These are phyloP conservation scores for Brettanomyces anomalus DNA, from an alignment of 805 yeast genomes.

Conservation along the genomic window DNA sequence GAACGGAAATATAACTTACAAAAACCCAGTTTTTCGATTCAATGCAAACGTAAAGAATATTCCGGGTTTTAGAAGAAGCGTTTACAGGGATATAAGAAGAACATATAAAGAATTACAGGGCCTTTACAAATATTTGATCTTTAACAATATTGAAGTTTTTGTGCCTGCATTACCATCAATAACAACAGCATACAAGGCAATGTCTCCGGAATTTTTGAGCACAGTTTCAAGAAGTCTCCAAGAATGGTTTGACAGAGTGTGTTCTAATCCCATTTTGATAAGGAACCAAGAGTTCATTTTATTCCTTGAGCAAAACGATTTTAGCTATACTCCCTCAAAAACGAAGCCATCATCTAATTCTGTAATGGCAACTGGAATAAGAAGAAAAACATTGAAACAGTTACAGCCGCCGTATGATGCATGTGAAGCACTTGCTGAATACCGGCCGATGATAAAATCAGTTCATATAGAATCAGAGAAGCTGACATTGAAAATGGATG, in stretches of 20 bases:
- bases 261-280: constrained; percentile 67
- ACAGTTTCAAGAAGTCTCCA: constrained; percentile 57
- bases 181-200: constrained; percentile 70
- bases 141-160: constrained; percentile 84
- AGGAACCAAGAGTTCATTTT: constrained; percentile 83
- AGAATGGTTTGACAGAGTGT: constrained; percentile 75
- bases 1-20: constrained; percentile 44
- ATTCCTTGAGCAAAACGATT: constrained; percentile 39
- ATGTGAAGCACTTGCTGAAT: constrained; percentile 66
- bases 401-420: constrained; percentile 89
- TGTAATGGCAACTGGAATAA: constrained; percentile 72
- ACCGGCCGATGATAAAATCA: constrained; percentile 79
- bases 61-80: constrained; percentile 64
- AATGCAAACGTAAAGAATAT: constrained; percentile 50
- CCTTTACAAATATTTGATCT: constrained; percentile 67
- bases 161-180: constrained; percentile 82
- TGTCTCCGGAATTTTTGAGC: constrained; percentile 69
- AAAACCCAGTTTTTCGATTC: constrained; percentile 73
- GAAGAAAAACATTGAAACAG: constrained; percentile 86
- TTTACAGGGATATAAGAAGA: constrained; percentile 68
- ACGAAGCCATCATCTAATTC: constrained; percentile 29
- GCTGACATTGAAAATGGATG: constrained; percentile 43
- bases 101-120: constrained; percentile 70
- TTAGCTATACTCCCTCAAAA: constrained; percentile 29
- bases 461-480: constrained; percentile 53